Evolutionary conservation across 1,284 basidiomycete species (phyloP).

Genomic region (Cutaneotrichosporon mucoides): DNA sequence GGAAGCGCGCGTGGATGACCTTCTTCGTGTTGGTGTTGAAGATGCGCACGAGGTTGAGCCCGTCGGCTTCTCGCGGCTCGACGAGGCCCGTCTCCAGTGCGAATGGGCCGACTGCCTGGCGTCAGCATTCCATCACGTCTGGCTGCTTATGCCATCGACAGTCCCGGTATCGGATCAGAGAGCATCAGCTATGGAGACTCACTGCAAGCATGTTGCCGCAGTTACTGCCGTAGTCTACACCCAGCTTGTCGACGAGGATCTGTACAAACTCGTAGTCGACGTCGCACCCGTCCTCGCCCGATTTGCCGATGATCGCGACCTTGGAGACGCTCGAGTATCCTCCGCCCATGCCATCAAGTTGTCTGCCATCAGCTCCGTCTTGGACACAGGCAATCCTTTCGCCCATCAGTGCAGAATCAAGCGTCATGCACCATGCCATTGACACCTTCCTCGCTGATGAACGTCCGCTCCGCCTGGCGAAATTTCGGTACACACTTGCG

Average conservation of each 20-base stretch:
- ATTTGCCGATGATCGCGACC: constrained; percentile 63
- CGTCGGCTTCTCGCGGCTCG: constrained; percentile 2
- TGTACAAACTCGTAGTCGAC: constrained; percentile 35
- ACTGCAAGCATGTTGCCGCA: constrained; percentile 37
- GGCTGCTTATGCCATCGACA: not conserved
- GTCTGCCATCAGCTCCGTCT: constrained; percentile 46
- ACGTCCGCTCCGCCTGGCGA: no score
- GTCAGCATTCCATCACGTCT: not conserved
- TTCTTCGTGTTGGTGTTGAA: constrained; percentile 20
- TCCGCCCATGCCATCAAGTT: constrained; percentile 70
- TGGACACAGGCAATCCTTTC: no score
- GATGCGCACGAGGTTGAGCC: constrained; percentile 17
- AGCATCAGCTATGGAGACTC: not conserved
- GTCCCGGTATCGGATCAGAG: no score
- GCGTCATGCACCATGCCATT: no score
- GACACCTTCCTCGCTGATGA: no score
- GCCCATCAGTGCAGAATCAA: no score
- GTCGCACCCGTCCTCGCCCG: constrained; percentile 18
- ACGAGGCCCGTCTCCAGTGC: constrained; percentile 26
- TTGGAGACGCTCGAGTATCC: constrained; percentile 75
- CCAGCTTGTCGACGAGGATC: constrained; percentile 15
- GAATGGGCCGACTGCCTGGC: constrained; percentile 30
- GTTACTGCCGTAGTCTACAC: constrained; percentile 33
- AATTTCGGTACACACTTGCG: no score
- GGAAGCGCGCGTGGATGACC: constrained; percentile 15